Evolutionary conservation across 805 yeast species (phyloP).

Genomic region (Priceomyces carsonii): DNA sequence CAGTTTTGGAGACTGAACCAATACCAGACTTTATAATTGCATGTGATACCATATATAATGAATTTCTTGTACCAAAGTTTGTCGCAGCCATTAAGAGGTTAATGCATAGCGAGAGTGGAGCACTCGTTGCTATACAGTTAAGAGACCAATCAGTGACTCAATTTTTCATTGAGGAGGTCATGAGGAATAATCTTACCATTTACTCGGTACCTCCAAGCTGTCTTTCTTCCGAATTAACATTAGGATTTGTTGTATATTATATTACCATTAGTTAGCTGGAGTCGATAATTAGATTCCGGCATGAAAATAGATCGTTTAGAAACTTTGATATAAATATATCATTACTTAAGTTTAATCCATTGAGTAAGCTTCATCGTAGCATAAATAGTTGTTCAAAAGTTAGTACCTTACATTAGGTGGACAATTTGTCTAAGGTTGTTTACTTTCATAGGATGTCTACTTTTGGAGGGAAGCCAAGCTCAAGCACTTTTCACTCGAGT

Average conservation of each 20-base stretch:
- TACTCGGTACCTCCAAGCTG: conserved; percentile 30
- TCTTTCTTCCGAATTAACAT: conserved; percentile 29
- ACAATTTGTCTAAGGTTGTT: not conserved
- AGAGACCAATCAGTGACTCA: conserved; percentile 54
- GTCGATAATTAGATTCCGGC: not conserved
- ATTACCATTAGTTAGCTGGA: conserved; percentile 7
- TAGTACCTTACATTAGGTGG: too few species aligned
- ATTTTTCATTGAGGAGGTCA: conserved; percentile 37
- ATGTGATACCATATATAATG: conserved; percentile 68
- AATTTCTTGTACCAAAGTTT: conserved; percentile 52
- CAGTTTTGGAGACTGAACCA: conserved; percentile 6
- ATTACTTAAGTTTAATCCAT: too few species aligned
- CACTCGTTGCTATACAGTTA: conserved; percentile 52
- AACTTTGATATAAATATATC: too few species aligned
- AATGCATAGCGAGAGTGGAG: conserved; percentile 34
- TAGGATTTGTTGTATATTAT: conserved; percentile 50
- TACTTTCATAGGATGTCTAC: conserved; percentile 19
- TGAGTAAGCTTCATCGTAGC: too few species aligned
- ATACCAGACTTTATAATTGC: conserved; percentile 54
- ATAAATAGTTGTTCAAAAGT: too few species aligned
- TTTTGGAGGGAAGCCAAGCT: conserved; percentile 15
- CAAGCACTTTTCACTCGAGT: conserved; percentile 8
- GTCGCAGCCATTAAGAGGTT: conserved; percentile 41
- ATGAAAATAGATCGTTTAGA: too few species aligned
- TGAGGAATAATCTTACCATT: conserved; percentile 32